Evolutionary conservation across 2,329 filamentous ascomycete genomes (phyloP), one percentile per base, ranked within the genome.

Genomic region (Fusarium paranaense): DNA sequence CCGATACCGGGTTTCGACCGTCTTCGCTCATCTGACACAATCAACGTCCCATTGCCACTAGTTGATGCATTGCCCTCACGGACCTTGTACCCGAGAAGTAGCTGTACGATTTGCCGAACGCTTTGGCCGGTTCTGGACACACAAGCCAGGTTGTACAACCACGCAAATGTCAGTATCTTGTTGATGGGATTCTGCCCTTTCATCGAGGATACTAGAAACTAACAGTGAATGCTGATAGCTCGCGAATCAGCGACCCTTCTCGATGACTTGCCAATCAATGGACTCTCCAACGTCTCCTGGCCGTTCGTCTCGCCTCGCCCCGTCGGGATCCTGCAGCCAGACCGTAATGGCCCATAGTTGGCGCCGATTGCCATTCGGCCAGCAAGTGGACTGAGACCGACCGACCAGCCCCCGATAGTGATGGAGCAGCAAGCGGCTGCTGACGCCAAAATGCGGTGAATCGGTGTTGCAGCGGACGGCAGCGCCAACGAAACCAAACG

Each of bases 361-460:
- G 63, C 61, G 68, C 62, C 57, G 54, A 60, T 59, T 71, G 56
- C 61, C 58, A 76, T 71, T 75, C 62, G 75, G 69, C 69, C 66
- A 74, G 69, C 50, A 67, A 50, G 50, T 58, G 64, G 72, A 60
- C 68, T 66, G 74, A 64, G 62, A 69, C 50, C 18, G 27, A 52
- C 25, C 47, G 47, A 52, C 67, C 73, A 74, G 71, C 64, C 67
- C 56, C 72, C 69, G 75, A 77, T 64, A 62, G 69, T 68, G 57
- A 74, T 65, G 66, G 70, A 68, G 66, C 76, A 64, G 16, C 67
- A 52, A 54, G 50, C 27, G 50, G 50, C 60, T 71, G 73, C 71
- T 72, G 69, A 70, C 70, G 73, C 70, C 77, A 79, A 79, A 79
- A 78, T 79, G 77, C 77, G 77, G 77, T 79, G 77, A 79, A 79